Base-by-base conservation (phyloP, 306 rosid genomes). In the Lathyrus oleraceus region DNA sequence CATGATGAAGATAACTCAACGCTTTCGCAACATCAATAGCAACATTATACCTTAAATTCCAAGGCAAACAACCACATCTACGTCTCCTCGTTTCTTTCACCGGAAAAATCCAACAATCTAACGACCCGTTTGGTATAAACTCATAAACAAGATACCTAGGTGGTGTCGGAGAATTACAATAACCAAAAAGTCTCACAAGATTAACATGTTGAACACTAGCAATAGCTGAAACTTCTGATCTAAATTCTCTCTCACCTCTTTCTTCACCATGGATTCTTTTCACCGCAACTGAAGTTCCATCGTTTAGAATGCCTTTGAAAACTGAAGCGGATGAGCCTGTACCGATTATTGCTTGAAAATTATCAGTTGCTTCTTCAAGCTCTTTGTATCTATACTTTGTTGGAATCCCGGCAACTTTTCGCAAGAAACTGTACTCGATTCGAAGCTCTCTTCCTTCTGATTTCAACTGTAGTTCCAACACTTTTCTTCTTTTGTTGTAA, bases 161-260 rank as follows among this genome's bases (percentile, higher is more conserved):
- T 0, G 84, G 86, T 0, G 76, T 53, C 0, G 94, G 82, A 23
- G 84, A 52, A 42, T 75, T 80, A 38, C 95, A 90, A 14, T 90
- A 94, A 0, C 98, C 98, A 23, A 88, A 56, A 10, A 94, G 81
- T 1, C 88, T 78, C 16, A 94, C 90, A 4, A 94, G 96, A 69
- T 90, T 88, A 2, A 90, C 82, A 53, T 94, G 98, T 6, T 94
- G 98, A 8, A 87, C 89, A 35, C 95, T 87, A 0, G 96, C 97
- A 35, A 94, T 94, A 57, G 97, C 98, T 12, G 98, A 83, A 17
- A 94, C 97, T 72, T 94, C 98, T 7, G 98, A 83, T 75, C 82
- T 79, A 72, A 94, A 90, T 54, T 88, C 97, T 49, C 71, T 88
- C 4, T 94, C 97, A 0, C 97, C 87, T 20, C 82, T 77, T 16